Evolutionary conservation across 2,329 filamentous ascomycete genomes (phyloP), one percentile per base, ranked within the genome.

Genomic region (Trichophyton verrucosum): DNA sequence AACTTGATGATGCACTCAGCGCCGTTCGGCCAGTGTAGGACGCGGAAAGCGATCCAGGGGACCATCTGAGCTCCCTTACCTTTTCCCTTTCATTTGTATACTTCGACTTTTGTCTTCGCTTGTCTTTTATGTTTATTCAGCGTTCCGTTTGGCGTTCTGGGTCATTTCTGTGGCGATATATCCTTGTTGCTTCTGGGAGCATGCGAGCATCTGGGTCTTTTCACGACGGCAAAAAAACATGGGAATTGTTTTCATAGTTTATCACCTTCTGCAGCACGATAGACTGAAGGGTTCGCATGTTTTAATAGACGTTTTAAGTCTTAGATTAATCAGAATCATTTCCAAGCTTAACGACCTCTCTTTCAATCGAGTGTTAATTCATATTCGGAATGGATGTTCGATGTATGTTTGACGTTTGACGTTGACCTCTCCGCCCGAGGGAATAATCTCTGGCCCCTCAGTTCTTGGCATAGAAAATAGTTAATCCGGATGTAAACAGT

Each of bases 231-330:
- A 30, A 27, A 30, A 44, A 53, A 33, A 53, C 11, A 33, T 53
- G 49, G 49, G 49, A 15, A 33, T n/a, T 53, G 49, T 27, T 53
- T 53, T 53, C 44, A 47, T 47, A 20, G 44, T 53, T 53, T 53
- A 53, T 53, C 49, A 27, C 49, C 49, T 30, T 53, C 49, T 38
- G 7, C 22, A 33, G 49, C 49, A 53, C 24, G 22, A 53, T 53
- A 53, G 49, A 53, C 49, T 53, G 27, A 53, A 53, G 49, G 17
- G 22, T 53, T 53, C 49, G 24, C 49, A 53, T 53, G 49, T 53
- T 47, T 24, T 47, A 30, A 53, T 20, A 24, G 27, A 53, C 27
- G 49, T 30, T 30, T 30, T 53, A 53, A 38, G 49, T 24, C 49
- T 53, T 53, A 53, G 49, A 53, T 33, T 53, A 53, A 53, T 53